Evolutionary conservation across 352 stramenopile species (phyloP).

Genomic region (Phytophthora ohioensis): DNA sequence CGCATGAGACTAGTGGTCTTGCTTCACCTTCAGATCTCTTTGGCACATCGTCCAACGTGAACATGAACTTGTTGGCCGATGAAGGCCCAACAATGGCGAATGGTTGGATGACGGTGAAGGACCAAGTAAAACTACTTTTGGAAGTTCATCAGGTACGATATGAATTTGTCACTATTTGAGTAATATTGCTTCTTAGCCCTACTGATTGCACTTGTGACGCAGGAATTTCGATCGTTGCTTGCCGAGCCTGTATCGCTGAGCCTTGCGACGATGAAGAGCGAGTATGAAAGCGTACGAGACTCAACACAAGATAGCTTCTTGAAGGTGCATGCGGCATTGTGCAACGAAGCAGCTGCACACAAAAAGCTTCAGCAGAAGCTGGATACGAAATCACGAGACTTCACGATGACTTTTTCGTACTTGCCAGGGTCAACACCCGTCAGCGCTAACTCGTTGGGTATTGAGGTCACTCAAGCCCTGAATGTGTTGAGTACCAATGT

Average conservation of each 20-base stretch:
- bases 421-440: constrained; percentile 37
- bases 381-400: constrained; percentile 60
- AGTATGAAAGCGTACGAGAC: constrained; percentile 70
- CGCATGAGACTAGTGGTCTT: constrained; percentile 50
- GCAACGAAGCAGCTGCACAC: constrained; percentile 51
- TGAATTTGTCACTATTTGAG: not conserved
- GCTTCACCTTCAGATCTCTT: constrained; percentile 49
- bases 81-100: constrained; percentile 66
- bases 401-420: constrained; percentile 38
- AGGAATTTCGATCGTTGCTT: constrained; percentile 84
- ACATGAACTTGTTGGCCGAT: constrained; percentile 42
- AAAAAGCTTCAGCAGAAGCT: constrained; percentile 72
- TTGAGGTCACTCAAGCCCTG: constrained; percentile 43
- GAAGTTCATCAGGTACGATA: constrained; percentile 66
- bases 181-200: not conserved
- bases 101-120: constrained; percentile 65
- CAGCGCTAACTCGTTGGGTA: constrained; percentile 24
- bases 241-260: constrained; percentile 77
- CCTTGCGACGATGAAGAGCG: constrained; percentile 79
- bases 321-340: constrained; percentile 57
- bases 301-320: constrained; percentile 75
- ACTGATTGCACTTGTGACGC: constrained; percentile 3
- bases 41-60: constrained; percentile 36
- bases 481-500: constrained; percentile 39
- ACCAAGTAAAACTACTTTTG: constrained; percentile 66